A percentile compares a stretch with the other conserved stretches of the same genome.
Evolutionary conservation across 148 eudicot species (phyloP).

Genomic region (Camellia lanceoleosa): DNA sequence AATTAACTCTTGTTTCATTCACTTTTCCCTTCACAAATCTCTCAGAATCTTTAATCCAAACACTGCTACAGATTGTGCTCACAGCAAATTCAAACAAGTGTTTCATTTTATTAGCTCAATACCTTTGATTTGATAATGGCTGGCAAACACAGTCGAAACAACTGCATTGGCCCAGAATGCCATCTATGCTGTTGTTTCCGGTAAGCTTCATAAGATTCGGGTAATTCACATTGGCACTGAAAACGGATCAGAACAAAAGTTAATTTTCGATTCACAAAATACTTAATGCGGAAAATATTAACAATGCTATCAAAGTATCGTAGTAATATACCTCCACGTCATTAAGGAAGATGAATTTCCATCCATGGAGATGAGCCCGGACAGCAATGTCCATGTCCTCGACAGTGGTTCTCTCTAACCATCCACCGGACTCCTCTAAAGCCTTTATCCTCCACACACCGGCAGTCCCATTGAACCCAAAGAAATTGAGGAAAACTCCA

Average conservation of each 20-base stretch:
- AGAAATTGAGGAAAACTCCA: conserved; percentile 85
- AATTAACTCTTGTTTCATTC: no score
- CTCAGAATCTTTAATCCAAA: no score
- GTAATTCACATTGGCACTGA: conserved; percentile 94
- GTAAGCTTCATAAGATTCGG: conserved; percentile 97
- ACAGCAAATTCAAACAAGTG: not conserved
- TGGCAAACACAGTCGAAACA: conserved; percentile 93
- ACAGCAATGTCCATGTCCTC: conserved; percentile 99
- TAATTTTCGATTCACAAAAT: not conserved
- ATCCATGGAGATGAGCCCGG: conserved; percentile 93
- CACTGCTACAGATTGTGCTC: not conserved
- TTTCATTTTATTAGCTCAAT: conserved; percentile 4
- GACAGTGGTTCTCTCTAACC: conserved; percentile 98
- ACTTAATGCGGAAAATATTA: no score
- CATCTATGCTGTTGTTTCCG: conserved; percentile 95
- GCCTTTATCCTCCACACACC: conserved; percentile 99
- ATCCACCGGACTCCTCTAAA: conserved; percentile 91
- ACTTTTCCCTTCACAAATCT: no score
- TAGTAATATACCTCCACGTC: conserved; percentile 75
- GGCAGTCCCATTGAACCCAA: conserved; percentile 97
- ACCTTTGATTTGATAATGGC: conserved; percentile 79
- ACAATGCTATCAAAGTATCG: not conserved
- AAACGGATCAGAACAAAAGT: conserved; percentile 8
- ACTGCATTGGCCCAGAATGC: conserved; percentile 99
- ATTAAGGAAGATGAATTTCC: conserved; percentile 95